Conservation (phyloP, 768 basidiomycete species). For the Mycena galopus region DNA sequence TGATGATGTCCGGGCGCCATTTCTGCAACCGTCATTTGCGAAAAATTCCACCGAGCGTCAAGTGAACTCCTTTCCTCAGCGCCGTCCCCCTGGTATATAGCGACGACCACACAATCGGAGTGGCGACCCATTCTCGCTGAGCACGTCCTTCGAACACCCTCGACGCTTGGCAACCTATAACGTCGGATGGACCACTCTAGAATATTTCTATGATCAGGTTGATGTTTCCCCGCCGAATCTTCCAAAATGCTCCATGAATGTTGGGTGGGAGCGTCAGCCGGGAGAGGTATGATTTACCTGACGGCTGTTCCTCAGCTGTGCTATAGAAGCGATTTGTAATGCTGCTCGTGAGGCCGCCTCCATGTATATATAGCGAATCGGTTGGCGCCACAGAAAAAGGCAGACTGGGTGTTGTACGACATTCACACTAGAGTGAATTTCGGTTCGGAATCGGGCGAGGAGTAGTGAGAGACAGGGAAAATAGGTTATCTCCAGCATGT, state of each 20-base stretch:
- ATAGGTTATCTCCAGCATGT: too few relatives aligned
- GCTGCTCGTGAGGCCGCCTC: neutral
- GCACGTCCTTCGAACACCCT: neutral
- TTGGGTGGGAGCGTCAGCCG: neutral
- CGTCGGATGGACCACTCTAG: neutral
- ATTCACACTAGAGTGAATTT: too few relatives aligned
- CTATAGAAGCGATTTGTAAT: neutral
- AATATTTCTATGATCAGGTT: neutral
- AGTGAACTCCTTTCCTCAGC: neutral
- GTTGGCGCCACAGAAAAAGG: neutral
- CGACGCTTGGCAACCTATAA: neutral
- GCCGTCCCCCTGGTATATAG: neutral
- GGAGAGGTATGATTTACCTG: neutral
- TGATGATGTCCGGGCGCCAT: neutral
- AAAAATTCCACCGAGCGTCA: neutral
- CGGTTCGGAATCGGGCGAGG: too few relatives aligned
- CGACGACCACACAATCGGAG: neutral
- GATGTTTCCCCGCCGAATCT: neutral
- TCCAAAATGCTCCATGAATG: neutral
- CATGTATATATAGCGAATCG: neutral
- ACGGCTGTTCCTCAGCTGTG: neutral
- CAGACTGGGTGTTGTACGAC: too few relatives aligned
- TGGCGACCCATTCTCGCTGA: neutral
- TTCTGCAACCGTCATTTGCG: neutral
- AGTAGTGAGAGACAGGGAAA: too few relatives aligned